Base-by-base conservation (phyloP, 139 green algal species). In the Chlorella sp. region DNA sequence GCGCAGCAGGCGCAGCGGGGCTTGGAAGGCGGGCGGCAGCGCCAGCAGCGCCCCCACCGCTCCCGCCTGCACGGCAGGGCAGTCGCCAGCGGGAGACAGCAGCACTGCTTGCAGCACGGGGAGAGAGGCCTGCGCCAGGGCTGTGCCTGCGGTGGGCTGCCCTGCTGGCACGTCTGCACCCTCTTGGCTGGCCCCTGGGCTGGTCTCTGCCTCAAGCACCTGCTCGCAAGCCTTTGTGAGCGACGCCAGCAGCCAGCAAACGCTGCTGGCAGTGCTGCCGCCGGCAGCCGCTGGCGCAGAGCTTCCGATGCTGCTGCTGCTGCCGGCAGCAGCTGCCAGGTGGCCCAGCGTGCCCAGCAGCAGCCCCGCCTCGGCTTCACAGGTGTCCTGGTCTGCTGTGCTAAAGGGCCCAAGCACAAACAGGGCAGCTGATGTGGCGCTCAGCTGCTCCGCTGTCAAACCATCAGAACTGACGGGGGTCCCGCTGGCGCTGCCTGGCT, bases 391-490 rank as follows among this genome's bases (percentile, higher is more conserved):
- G 48, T 73, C 71, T 3, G 64, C 4, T 12, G n/a, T 12, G 85
- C 85, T 89, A 19, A 89, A 53, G 22, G 85, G 85, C 32, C 85
- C 85, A n/a, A 89, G 42, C 32, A 89, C 53, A 34, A 73, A 53
- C 48, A 89, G 71, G 0, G 68, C 21, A 0, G 42, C 53, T 1
- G 85, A 71, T 7, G n/a, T 26, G 0, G 14, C 22, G 3, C 48
- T 1, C 21, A 83, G 32, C 61, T 57, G n/a, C 60, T 69, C 1
- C 21, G 61, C 61, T 79, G 64, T 14, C 22, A 19, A 18, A 28
- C 5, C 73, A n/a, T 40, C 73, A 80, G 28, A 11, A 42, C 69
- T 80, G n/a, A n/a, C n/a, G n/a, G n/a, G n/a, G n/a, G n/a, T n/a
- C n/a, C n/a, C n/a, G n/a, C 28, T 5, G 24, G 24, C 26, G 11